Percentiles rank a stretch among this genome's conserved stretches.
These are phyloP conservation scores for Solanum hybrid DNA, from an alignment of 305 asterid genomes.

Conservation along the genomic window DNA sequence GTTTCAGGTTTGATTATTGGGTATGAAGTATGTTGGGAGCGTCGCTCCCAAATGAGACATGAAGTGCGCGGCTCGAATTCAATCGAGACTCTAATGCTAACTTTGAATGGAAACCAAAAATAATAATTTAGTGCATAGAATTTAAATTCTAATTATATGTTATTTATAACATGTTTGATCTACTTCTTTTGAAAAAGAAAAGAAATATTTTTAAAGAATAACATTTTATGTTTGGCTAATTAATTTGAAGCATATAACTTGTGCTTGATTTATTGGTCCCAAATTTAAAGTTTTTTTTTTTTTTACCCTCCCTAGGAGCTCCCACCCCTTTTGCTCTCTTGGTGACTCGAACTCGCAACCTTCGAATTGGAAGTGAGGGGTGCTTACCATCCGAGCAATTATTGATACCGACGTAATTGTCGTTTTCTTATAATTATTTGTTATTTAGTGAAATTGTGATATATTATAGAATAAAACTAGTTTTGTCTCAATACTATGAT, in stretches of 20 bases:
- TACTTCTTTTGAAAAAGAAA: not conserved
- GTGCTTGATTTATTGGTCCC: not conserved
- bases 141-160: not conserved
- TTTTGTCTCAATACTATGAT: not conserved
- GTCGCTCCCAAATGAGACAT: not conserved
- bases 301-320: too few relatives aligned
- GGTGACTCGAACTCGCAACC: too few relatives aligned
- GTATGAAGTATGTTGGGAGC: not conserved
- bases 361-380: too few relatives aligned
- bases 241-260: not conserved
- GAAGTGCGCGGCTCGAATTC: not conserved
- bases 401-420: not conserved
- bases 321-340: too few relatives aligned
- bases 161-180: not conserved
- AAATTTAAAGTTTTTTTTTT: too few relatives aligned
- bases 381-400: not conserved
- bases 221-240: not conserved
- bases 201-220: too few relatives aligned
- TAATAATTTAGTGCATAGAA: not conserved
- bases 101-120: too few relatives aligned
- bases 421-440: not conserved
- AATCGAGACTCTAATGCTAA: not conserved
- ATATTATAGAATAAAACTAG: not conserved
- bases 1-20: too few relatives aligned
- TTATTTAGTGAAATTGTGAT: not conserved